Conservation (phyloP, 495 filamentous ascomycete genomes). For the Parathielavia appendiculata region DNA sequence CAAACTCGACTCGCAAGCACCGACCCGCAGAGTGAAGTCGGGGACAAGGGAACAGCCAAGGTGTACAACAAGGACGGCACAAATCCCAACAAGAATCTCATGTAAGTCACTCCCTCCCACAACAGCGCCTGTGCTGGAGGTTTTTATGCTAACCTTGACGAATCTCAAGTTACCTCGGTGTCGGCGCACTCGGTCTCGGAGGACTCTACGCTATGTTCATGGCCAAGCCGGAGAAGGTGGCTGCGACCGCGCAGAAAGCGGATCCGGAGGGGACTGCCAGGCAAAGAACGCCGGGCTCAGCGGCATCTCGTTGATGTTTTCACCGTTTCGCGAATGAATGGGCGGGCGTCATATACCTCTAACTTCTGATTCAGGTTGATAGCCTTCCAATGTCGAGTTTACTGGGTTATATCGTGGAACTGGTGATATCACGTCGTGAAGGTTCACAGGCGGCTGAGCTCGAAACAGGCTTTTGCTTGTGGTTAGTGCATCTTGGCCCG, state of each 20-base stretch:
- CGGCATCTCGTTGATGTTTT: no score
- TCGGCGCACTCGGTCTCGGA: conserved; percentile 16
- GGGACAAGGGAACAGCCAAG: conserved; percentile 17
- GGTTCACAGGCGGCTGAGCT: no score
- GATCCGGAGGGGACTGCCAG: background rate
- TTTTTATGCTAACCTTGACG: background rate
- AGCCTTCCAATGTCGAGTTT: no score
- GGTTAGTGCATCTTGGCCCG: no score
- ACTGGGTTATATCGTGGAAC: no score
- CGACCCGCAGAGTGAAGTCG: conserved; percentile 1
- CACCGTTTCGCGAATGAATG: no score
- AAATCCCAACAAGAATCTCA: conserved; percentile 26
- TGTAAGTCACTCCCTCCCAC: conserved; percentile 12
- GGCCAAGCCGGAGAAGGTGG: conserved; percentile 14
- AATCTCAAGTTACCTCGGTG: conserved; percentile 12
- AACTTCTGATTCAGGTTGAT: no score
- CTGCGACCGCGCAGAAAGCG: background rate
- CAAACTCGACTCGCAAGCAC: conserved; percentile 6
- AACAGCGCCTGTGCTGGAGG: no score
- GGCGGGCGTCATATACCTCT: no score
- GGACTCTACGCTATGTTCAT: conserved; percentile 18
- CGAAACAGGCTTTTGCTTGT: no score
- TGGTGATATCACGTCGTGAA: no score
- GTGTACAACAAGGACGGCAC: conserved; percentile 26
- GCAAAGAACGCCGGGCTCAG: no score